Conservation (phyloP, 441 rosid genomes). For the Geranium incanum region DNA sequence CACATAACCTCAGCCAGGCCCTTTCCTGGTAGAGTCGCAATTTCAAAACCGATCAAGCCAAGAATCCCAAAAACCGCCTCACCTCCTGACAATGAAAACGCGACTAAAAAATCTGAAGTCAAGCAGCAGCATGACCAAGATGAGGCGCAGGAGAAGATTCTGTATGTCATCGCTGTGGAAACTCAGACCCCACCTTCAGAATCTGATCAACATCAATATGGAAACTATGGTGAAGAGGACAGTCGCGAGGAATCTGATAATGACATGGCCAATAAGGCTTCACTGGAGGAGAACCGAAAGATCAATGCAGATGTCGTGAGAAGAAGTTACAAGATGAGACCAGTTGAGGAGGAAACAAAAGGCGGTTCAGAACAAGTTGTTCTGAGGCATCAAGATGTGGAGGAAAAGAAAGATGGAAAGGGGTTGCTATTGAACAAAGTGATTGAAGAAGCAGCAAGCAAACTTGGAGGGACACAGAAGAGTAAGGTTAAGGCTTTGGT, state of each 20-base stretch:
- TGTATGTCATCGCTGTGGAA: slow-evolving; percentile 51
- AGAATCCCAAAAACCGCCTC: slow-evolving; percentile 17
- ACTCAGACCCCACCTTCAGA: slow-evolving; percentile 35
- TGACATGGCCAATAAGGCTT: slow-evolving; percentile 27
- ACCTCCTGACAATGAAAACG: neutral
- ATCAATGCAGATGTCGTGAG: slow-evolving; percentile 24
- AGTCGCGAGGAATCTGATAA: neutral
- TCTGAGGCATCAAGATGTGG: slow-evolving; percentile 63
- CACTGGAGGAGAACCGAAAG: slow-evolving; percentile 30
- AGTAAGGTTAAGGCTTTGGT: slow-evolving; percentile 92
- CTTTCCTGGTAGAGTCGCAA: slow-evolving; percentile 24
- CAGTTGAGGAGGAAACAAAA: slow-evolving; percentile 23
- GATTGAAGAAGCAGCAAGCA: slow-evolving; percentile 83
- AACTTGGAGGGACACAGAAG: slow-evolving; percentile 61
- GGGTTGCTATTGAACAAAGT: slow-evolving; percentile 56
- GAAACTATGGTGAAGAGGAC: neutral
- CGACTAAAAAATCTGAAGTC: slow-evolving; percentile 15
- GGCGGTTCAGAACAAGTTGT: slow-evolving; percentile 34
- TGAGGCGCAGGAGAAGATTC: slow-evolving; percentile 46
- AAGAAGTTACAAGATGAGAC: slow-evolving; percentile 43
- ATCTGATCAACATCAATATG: slow-evolving; percentile 29
- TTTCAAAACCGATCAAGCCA: slow-evolving; percentile 29
- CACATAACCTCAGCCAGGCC: slow-evolving; percentile 27
- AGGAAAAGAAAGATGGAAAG: slow-evolving; percentile 47
- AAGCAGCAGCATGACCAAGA: slow-evolving; percentile 21